A percentile compares a stretch with the other conserved stretches of the same genome.
Conservation (phyloP, 352 stramenopile genomes). For the Globisporangium splendens region DNA sequence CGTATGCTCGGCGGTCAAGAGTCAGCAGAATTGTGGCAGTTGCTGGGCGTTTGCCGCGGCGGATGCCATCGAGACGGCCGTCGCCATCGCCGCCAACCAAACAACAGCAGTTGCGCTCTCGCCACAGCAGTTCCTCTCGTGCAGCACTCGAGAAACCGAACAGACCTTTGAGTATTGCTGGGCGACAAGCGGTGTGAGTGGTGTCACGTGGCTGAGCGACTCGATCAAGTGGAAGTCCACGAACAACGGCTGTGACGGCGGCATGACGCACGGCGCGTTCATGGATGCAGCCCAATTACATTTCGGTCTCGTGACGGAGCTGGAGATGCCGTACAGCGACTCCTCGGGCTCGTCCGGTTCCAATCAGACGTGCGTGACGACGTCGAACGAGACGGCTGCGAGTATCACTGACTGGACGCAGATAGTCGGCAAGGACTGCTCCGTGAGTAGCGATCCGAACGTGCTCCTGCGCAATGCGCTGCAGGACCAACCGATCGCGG, state of each 20-base stretch:
- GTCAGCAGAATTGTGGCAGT: conserved; percentile 76
- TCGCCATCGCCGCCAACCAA: conserved; percentile 61
- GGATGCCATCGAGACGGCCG: conserved; percentile 75
- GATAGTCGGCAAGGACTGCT: conserved; percentile 57
- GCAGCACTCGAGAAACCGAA: conserved; percentile 58
- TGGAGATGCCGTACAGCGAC: conserved; percentile 67
- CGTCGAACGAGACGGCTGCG: conserved; percentile 50
- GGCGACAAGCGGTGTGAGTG: conserved; percentile 31
- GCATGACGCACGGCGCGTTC: conserved; percentile 81
- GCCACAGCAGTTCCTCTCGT: conserved; percentile 75
- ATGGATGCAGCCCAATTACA: conserved; percentile 60
- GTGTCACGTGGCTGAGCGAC: conserved; percentile 51
- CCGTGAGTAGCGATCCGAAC: conserved; percentile 39
- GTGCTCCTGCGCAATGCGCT: conserved; percentile 52
- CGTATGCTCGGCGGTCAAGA: conserved; percentile 77
- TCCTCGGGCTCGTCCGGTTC: neutral
- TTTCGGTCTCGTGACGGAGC: conserved; percentile 62
- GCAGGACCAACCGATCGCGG: conserved; percentile 62
- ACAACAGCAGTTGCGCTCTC: conserved; percentile 57
- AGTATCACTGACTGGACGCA: conserved; percentile 73
- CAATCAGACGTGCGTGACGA: conserved; percentile 14
- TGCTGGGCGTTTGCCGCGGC: conserved; percentile 78
- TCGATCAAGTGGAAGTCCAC: conserved; percentile 73
- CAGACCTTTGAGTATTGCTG: conserved; percentile 80
- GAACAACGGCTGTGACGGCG: conserved; percentile 76